Evolutionary conservation across 2,329 filamentous ascomycete genomes (phyloP).

Genomic region (Escovopsis sp.): DNA sequence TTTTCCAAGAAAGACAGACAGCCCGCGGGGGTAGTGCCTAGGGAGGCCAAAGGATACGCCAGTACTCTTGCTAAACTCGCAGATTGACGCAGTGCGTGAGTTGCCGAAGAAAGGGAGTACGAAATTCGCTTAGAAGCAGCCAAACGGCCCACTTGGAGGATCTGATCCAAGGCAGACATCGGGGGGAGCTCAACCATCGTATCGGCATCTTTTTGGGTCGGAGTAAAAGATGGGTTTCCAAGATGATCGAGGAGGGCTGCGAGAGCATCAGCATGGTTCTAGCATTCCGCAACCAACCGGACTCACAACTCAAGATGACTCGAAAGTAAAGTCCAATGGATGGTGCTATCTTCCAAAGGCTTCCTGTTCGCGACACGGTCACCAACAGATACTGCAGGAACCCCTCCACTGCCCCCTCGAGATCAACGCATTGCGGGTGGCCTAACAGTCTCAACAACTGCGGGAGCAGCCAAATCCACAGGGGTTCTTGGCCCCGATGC

Average conservation of each 20-base stretch:
- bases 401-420: constrained; percentile 36
- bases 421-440: constrained; percentile 29
- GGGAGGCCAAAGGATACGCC: constrained; percentile 23
- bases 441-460: constrained; percentile 43
- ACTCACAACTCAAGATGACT: constrained; percentile 31
- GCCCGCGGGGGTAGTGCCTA: constrained; percentile 17
- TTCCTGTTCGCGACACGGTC: constrained; percentile 26
- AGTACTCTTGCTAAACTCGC: constrained; percentile 29
- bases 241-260: constrained; percentile 21
- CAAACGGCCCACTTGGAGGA: constrained; percentile 14
- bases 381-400: constrained; percentile 37
- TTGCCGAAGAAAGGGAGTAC: constrained; percentile 24
- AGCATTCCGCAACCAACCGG: not conserved
- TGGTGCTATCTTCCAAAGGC: constrained; percentile 32
- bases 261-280: not conserved
- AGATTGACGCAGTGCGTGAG: constrained; percentile 33
- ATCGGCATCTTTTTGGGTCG: constrained; percentile 14
- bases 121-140: constrained; percentile 16
- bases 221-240: constrained; percentile 16
- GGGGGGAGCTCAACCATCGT: constrained; percentile 24
- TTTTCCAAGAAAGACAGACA: constrained; percentile 24
- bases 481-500: constrained; percentile 41
- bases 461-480: constrained; percentile 52
- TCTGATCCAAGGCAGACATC: constrained; percentile 20
- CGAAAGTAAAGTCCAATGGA: constrained; percentile 34